Evolutionary conservation across 2,329 filamentous ascomycete species (phyloP), one percentile per base, ranked within the genome.

Genomic region (Fusarium chaquense): DNA sequence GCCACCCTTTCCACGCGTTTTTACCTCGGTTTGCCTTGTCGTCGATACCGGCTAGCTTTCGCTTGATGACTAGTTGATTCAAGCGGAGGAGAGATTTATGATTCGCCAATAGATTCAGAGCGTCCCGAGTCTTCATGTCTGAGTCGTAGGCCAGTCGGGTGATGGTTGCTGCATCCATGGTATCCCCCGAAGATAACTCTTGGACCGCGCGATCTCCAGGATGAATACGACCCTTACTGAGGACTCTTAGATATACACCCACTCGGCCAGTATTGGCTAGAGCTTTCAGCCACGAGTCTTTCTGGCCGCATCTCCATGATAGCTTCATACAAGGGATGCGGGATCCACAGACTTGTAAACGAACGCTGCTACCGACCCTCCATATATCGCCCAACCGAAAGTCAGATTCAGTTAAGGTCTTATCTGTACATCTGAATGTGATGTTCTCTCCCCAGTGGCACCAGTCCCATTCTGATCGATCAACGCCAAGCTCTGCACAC

Each of bases 381-480:
- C 58, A 58, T 26, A 58, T 26, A 30, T 61, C 58, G 3, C 58
- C 58, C 12, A 50, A 30, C 6, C 44, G 35, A 49, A 61, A 61
- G 30, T 61, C 58, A 11, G 44, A 50, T 32, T 59, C 50, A 16
- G 56, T 32, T 2, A 59, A 26, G 2, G n/a, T 20, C 6, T 20
- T 40, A 1, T 15, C 24, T 3, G 32, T 61, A n/a, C 58, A 61
- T n/a, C 12, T 58, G 10, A 61, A 58, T 2, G 58, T 61, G 22
- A 61, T 22, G 3, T 61, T 61, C 44, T 61, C 58, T 44, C 58
- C 58, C 58, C 58, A 61, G n/a, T 61, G 58, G 4, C 58, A 61
- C 58, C 58, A 61, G 10, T 61, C 58, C 58, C 58, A 61, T 18
- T 43, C 20, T 20, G 52, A 50, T 30, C 58, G 35, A 12, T 58